Evolutionary conservation across 2,329 filamentous ascomycete genomes (phyloP), one percentile per base, ranked within the genome.

Genomic region (Hypoxylon sp.): DNA sequence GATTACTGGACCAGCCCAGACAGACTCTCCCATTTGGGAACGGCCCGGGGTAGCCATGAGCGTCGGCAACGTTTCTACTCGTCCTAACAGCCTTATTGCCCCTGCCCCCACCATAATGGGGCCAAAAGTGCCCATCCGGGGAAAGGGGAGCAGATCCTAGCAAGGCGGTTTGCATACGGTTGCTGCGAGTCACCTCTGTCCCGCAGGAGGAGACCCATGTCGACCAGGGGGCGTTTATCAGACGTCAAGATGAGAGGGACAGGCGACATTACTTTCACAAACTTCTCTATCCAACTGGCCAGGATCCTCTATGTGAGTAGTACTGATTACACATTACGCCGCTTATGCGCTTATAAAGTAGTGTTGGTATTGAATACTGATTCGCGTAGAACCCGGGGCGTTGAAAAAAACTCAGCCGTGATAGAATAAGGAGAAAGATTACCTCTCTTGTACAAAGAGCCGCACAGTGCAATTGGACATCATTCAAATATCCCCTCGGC

Each of bases 71-170:
- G 60, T 64, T 65, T 67, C 66, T 11, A 13, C 33, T 58, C 44
- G 44, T 55, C 57, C 56, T 40, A 27, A 31, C 8, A 62, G 61
- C 61, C 64, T 55, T 55, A 64, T 22, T 59, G 37, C 58, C 61
- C 61, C 57, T 55, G 55, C 63, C 64, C 63, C 66, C 66, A 67
- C 54, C 37, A 50, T 37, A 44, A 37, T 63, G 61, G 66, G 65
- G 59, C 55, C 51, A 17, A 69, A 50, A 58, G 30, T 61, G 33
- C 49, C 44, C 44, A 64, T 64, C 62, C 56, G 62, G 65, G 55
- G 59, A 64, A 61, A 56, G 58, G 64, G 57, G 54, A 53, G 55
- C 40, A 66, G 53, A 61, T 64, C 61, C 56, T 61, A 33, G 31
- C 27, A 64, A 57, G 54, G 22, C 30, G 31, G 50, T 35, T 56